Base-by-base conservation (phyloP, 2,329 filamentous ascomycete species). In the Ophiostoma ulmi region DNA sequence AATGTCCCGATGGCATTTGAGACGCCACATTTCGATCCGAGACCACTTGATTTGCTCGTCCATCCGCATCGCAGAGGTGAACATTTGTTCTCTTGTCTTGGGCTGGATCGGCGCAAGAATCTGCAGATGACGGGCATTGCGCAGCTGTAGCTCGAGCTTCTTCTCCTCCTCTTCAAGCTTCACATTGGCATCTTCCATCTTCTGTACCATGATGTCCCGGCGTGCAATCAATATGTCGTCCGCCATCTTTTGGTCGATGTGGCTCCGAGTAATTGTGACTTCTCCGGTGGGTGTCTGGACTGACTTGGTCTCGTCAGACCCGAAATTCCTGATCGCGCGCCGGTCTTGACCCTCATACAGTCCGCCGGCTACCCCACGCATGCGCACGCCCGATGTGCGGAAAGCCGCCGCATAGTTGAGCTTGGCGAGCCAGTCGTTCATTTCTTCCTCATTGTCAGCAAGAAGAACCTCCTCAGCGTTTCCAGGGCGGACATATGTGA, bases 331-430 rank as follows among this genome's bases (percentile, higher is more conserved):
- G 74, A 94, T 88, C 1, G 89, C 91, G 70, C 90, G 87, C 67
- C 88, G 86, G 70, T 86, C 86, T 77, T 97, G 93, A 2, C 91
- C 92, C 76, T 97, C 93, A 76, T 97, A 95, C 75, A 90, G 89
- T 6, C 90, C 91, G 14, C 92, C 93, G 69, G 95, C 86, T 71
- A 97, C 90, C 31, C 93, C 94, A 75, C 94, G 88, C 84, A 97
- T 96, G 63, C 93, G 88, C 6, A 98, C 93, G 14, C 94, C 94
- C 6, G 94, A 92, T 0, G 93, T 97, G 75, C 93, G 88, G 79
- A 98, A 98, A 0, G 95, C 92, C 10, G 95, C 94, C 44, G 94
- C 94, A 78, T 98, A 98, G 78, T 99, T 99, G 72, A 99, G 86
- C 77, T 97, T 95, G 8, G 91, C 92, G 38, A 99, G 83, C 95